These are phyloP conservation scores for Rhodotorula sphaerocarpa DNA, from an alignment of 768 basidiomycete genomes.

Conservation along the genomic window DNA sequence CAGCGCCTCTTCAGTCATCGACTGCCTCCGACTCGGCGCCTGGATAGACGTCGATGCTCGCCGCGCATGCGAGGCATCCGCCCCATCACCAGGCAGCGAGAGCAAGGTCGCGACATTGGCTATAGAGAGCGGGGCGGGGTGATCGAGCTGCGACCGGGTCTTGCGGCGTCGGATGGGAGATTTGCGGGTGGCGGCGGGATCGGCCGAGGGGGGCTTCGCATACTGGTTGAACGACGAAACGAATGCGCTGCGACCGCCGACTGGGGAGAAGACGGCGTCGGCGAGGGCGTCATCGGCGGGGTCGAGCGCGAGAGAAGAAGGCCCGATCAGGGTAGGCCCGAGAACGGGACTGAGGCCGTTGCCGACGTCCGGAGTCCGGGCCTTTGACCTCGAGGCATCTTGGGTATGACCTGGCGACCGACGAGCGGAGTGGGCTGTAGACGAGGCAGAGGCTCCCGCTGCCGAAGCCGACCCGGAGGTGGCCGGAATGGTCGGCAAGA, in stretches of 20 bases:
- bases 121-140: slow-evolving; percentile 16
- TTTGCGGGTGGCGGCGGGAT: not conserved
- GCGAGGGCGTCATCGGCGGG: too few species aligned
- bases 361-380: not conserved
- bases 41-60: not conserved
- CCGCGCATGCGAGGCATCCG: not conserved
- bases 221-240: slow-evolving; percentile 6
- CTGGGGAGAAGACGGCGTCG: not conserved
- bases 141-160: not conserved
- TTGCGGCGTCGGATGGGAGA: not conserved
- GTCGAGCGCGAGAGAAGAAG: not conserved
- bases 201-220: not conserved
- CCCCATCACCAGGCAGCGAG: not conserved
- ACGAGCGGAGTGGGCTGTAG: too few species aligned
- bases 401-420: too few species aligned
- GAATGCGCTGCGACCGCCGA: not conserved
- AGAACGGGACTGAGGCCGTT: slow-evolving; percentile 9
- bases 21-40: not conserved
- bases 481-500: not conserved
- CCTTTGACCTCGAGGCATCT: not conserved
- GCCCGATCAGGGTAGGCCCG: not conserved
- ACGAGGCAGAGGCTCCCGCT: not conserved
- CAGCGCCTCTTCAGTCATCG: not conserved
- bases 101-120: slow-evolving; percentile 16
- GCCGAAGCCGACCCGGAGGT: not conserved